Base-by-base conservation (phyloP, 352 stramenopile genomes). In the Globisporangium polare region DNA sequence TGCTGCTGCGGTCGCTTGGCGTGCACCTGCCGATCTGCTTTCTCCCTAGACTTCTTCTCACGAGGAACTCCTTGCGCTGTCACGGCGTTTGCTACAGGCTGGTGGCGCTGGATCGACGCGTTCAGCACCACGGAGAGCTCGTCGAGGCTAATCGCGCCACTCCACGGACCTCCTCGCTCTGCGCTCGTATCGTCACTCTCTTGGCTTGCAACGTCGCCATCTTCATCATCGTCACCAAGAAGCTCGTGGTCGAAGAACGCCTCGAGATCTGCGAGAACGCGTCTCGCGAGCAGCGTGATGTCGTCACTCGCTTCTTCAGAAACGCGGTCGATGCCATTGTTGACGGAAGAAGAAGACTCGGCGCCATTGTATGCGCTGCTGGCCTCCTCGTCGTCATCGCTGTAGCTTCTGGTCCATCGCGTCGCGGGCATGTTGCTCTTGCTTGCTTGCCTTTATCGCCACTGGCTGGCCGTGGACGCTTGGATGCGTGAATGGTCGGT, bases 101-200 rank as follows among this genome's bases (percentile, higher is more conserved):
- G 61, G 61, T 86, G 72, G 7, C 78, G 78, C 12, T 78, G 67
- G 33, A 89, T 89, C 12, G 80, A 77, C 37, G 75, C 77, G 29
- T 88, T 80, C 33, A 89, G 51, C 24, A 77, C 78, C 26, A 89
- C 53, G 2, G 65, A 68, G 42, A 87, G 68, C 64, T 89, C 80
- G 31, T 86, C 70, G 3, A 88, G 60, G 17, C 62, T 77, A 45
- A 83, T 72, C 9, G 63, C 43, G 41, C 24, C 18, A 52, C 24
- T 10, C 51, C 46, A 54, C 53, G 31, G 29, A 46, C 47, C 51
- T 45, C 39, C 15, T 45, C 39, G 39, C 10, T 50, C 5, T 59
- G 3, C 6, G 24, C 54, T 42, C 24, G 46, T 55, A 39, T 39
- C 43, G 5, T 58, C 57, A 35, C 57, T 56, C 24, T 62, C 53